Evolutionary conservation across 257 asterid genomes (phyloP).

Genomic region (Nicotiana undulata): DNA sequence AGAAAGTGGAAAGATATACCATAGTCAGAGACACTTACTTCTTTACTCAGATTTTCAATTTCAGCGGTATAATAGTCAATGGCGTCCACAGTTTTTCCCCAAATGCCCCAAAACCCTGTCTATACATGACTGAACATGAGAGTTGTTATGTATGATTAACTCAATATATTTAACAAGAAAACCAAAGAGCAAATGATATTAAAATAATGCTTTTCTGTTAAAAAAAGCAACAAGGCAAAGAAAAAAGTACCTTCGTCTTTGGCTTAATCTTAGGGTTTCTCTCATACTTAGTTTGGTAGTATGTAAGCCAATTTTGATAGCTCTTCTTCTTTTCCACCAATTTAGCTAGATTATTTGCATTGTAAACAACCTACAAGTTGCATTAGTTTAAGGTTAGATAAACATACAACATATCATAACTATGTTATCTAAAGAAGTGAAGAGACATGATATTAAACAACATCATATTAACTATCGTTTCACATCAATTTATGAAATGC

Average conservation of each 20-base stretch:
- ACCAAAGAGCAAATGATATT: background rate
- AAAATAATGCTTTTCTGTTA: background rate
- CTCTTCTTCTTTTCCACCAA: constrained; percentile 60
- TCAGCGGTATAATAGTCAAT: constrained; percentile 52
- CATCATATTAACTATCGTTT: background rate
- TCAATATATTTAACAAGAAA: background rate
- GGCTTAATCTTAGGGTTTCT: constrained; percentile 61
- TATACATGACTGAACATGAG: constrained; percentile 26
- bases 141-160: background rate
- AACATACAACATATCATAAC: background rate
- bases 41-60: constrained; percentile 40
- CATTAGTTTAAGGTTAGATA: background rate
- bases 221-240: background rate
- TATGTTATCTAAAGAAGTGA: background rate
- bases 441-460: background rate
- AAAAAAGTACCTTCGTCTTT: constrained; percentile 46
- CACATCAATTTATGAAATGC: background rate
- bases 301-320: constrained; percentile 60
- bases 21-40: constrained; percentile 39
- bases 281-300: constrained; percentile 63
- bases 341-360: constrained; percentile 57
- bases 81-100: constrained; percentile 72
- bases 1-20: background rate
- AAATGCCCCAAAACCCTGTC: constrained; percentile 83
- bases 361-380: constrained; percentile 48